These are phyloP conservation scores for Magnusiomyces ingens DNA, from an alignment of 1,139 yeast genomes.

Conservation along the genomic window DNA sequence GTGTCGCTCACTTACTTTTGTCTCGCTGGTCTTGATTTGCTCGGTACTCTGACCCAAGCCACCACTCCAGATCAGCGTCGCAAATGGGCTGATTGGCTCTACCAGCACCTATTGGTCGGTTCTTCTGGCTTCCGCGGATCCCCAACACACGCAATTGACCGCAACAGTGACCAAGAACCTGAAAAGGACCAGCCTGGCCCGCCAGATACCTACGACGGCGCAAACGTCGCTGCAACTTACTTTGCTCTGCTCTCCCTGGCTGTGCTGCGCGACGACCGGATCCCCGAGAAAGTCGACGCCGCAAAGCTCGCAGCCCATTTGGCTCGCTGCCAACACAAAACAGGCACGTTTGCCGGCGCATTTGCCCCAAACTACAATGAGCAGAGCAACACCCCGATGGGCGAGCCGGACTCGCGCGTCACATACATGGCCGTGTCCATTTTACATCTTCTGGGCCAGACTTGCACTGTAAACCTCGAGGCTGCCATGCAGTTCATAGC, in stretches of 20 bases:
- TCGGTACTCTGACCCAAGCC: conserved; percentile 36
- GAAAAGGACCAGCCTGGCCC: not conserved
- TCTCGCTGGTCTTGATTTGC: conserved; percentile 52
- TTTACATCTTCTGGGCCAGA: conserved; percentile 36
- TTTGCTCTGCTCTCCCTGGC: conserved; percentile 36
- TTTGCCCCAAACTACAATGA: conserved; percentile 46
- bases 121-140: conserved; percentile 53
- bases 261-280: conserved; percentile 40
- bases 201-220: conserved; percentile 44
- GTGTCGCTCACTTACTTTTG: conserved; percentile 62
- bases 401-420: conserved; percentile 66
- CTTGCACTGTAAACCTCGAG: conserved; percentile 4
- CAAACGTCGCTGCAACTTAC: conserved; percentile 63
- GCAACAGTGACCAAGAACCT: not conserved
- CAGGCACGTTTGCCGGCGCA: conserved; percentile 40
- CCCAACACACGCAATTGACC: conserved; percentile 35
- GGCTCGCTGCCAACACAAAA: conserved; percentile 44
- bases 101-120: conserved; percentile 40
- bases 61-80: conserved; percentile 27
- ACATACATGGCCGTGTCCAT: conserved; percentile 70
- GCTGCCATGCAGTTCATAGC: conserved; percentile 18
- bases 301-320: conserved; percentile 46
- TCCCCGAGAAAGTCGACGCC: conserved; percentile 37
- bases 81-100: conserved; percentile 43
- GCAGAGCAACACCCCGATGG: conserved; percentile 38